A percentile compares a stretch with the other conserved stretches of the same genome.
Conservation (phyloP, 1,139 yeast genomes). For the Magnusiomyces magnusii region DNA sequence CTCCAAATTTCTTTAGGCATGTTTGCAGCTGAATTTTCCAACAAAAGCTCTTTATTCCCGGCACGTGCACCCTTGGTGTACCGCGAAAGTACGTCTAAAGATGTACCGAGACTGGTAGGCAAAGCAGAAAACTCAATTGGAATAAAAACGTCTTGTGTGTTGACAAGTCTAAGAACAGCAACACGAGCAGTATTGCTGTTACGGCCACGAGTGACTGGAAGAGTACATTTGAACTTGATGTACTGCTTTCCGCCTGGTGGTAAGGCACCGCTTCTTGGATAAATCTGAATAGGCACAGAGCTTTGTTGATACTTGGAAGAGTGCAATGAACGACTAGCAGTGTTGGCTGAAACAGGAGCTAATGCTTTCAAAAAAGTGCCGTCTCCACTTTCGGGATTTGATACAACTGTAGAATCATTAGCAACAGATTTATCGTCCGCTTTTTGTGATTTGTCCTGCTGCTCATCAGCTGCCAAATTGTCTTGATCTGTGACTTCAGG, state of each 20-base stretch:
- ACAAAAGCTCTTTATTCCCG: constrained; percentile 17
- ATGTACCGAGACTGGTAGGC: constrained; percentile 32
- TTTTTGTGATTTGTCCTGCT: background rate
- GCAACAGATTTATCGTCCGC: constrained; percentile 20
- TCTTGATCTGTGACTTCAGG: constrained; percentile 8
- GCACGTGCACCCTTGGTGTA: constrained; percentile 29
- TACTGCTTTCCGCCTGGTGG: constrained; percentile 27
- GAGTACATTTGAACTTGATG: constrained; percentile 10
- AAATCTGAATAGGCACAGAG: constrained; percentile 13
- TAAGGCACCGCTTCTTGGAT: constrained; percentile 22
- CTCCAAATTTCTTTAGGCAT: constrained; percentile 33
- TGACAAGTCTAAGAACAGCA: constrained; percentile 27
- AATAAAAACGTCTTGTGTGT: constrained; percentile 33
- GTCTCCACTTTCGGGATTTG: background rate
- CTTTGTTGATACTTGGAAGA: background rate
- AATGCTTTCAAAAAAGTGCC: background rate
- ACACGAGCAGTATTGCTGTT: constrained; percentile 20
- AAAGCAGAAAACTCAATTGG: constrained; percentile 26
- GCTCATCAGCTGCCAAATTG: constrained; percentile 3
- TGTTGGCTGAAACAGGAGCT: background rate
- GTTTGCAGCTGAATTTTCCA: constrained; percentile 18
- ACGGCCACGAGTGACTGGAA: background rate
- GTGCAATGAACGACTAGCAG: background rate
- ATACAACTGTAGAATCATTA: background rate
- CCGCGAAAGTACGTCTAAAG: constrained; percentile 27